Evolutionary conservation across 1,284 basidiomycete genomes (phyloP).

Genomic region (Cryptococcus amylolentus): DNA sequence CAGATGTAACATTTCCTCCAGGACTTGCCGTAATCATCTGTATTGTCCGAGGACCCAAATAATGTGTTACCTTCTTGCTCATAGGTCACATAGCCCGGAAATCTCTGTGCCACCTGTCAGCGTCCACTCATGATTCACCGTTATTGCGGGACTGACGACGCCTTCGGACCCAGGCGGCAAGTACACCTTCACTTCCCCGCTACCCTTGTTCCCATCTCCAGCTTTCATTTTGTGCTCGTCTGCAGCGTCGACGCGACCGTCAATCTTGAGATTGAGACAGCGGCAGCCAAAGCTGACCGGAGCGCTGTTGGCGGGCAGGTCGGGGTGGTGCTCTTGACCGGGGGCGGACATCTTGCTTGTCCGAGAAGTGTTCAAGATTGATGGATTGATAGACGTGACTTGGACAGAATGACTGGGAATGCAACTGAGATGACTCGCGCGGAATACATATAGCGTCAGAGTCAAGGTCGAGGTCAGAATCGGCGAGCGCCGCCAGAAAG

Average conservation of each 20-base stretch:
- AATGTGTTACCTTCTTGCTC: constrained; percentile 10
- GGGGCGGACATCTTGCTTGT: not conserved
- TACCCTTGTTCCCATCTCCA: not conserved
- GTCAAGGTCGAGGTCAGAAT: no score
- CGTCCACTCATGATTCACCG: not conserved
- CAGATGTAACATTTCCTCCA: constrained; percentile 45
- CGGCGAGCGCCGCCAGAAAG: no score
- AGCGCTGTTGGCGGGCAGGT: constrained; percentile 9
- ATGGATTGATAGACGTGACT: not conserved
- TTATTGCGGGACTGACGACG: constrained; percentile 7
- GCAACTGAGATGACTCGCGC: no score
- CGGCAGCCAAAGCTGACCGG: constrained; percentile 30
- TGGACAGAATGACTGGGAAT: not conserved
- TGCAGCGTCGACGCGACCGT: constrained; percentile 14
- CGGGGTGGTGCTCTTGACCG: not conserved
- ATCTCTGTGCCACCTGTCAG: constrained; percentile 20
- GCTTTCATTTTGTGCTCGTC: constrained; percentile 6
- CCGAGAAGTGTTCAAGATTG: not conserved
- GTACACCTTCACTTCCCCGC: constrained; percentile 2
- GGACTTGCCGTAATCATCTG: not conserved
- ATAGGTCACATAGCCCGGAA: constrained; percentile 24
- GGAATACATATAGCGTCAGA: no score
- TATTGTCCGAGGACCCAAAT: not conserved
- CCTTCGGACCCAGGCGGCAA: constrained; percentile 7
- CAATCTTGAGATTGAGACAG: constrained; percentile 34